Evolutionary conservation across 108 stramenopile species (phyloP).

Genomic region (Hondaea fermentalgiana): DNA sequence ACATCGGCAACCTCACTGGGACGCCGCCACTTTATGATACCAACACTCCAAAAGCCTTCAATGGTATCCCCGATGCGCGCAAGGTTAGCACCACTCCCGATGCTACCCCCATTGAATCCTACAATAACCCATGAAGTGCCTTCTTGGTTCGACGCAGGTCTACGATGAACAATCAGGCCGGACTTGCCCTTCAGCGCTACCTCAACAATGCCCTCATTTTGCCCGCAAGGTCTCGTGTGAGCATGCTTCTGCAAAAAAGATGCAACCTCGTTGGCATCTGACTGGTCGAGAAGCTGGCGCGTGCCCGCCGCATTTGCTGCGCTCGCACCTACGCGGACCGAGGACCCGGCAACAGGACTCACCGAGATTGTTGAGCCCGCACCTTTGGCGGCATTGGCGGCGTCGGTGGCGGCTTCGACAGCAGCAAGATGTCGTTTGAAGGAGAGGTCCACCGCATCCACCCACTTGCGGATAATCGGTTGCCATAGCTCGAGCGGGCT

Average conservation of each 20-base stretch:
- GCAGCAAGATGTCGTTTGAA: neutral
- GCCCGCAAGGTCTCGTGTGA: too few relatives aligned
- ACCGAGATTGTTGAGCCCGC: neutral
- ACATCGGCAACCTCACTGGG: too few relatives aligned
- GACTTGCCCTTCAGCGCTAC: too few relatives aligned
- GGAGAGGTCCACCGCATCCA: neutral
- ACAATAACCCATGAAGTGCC: neutral
- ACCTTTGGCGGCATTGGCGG: neutral
- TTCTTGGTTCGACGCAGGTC: neutral
- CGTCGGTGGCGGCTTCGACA: neutral
- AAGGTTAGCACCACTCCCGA: neutral
- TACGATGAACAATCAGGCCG: too few relatives aligned
- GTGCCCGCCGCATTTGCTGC: neutral
- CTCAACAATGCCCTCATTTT: too few relatives aligned
- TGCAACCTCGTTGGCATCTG: too few relatives aligned
- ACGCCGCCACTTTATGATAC: too few relatives aligned
- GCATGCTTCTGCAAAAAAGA: too few relatives aligned
- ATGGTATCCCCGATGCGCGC: neutral
- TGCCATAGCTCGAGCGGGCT: neutral
- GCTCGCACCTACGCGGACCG: neutral
- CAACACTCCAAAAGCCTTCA: neutral
- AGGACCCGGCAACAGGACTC: neutral
- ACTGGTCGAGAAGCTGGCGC: too few relatives aligned
- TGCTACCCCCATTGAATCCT: neutral
- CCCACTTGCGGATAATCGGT: neutral